Base-by-base conservation (phyloP, 108 stramenopile genomes). In the Fistulifera pelliculosa region DNA sequence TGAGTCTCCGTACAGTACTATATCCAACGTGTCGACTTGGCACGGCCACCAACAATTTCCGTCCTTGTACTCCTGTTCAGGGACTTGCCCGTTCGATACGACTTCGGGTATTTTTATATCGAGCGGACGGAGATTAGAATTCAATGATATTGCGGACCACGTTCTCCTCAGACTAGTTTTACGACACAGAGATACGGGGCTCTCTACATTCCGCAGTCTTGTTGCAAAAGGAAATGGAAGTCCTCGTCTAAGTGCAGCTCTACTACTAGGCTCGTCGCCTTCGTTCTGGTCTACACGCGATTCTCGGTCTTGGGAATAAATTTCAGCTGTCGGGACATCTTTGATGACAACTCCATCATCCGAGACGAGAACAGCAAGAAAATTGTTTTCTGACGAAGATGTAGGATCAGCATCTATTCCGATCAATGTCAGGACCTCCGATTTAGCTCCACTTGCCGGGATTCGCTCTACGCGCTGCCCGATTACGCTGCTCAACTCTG, bases 71-170 rank as follows among this genome's bases (percentile, higher is more conserved):
- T 3, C 31, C 8, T 8, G 31, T 6, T 35, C 31, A 35, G 31
- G 3, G 31, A 6, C 31, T 35, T 3, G 3, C 8, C 8, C 31
- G 8, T 35, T 35, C 31, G 31, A 35, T 6, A 35, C 31, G 3
- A 35, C 19, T 8, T 45, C 44, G 4, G 44, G 44, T 19, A 45
- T 21, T 45, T 45, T 45, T 3, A 45, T 19, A 11, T 73, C 70
- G 39, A 69, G 41, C 17, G 76, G 71, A 43, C 64, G 38, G 62
- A 71, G 48, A 16, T 63, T 41, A 44, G 72, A 64, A 19, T 40
- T 19, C 3, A 56, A 57, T n/a, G 71, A 67, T 24, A 77, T 49
- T 0, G 76, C 76, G 38, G 70, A 71, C 76, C 76, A 77, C 2
- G 27, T 64, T 15, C 76, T 42, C 47, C 58, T 69, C 1, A 77